Conservation (phyloP, 495 filamentous ascomycete genomes). For the Hypoxylon trugodes region DNA sequence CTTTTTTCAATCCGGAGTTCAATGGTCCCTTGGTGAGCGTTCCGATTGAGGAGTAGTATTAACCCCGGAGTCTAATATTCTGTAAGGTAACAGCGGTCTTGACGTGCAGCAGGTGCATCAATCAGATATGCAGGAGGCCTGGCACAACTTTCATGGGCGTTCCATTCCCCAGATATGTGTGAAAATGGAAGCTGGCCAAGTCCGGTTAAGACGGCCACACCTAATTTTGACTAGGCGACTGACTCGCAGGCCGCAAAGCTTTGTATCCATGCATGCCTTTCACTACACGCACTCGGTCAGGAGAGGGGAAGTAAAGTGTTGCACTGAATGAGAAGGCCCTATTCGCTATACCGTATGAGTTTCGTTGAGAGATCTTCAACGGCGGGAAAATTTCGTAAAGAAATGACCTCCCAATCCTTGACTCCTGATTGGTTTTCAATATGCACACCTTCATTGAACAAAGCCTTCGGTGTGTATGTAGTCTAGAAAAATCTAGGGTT, state of each 20-base stretch:
- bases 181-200: slow-evolving; percentile 36
- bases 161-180: slow-evolving; percentile 24
- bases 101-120: slow-evolving; percentile 41
- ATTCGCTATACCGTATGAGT: slow-evolving; percentile 31
- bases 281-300: slow-evolving; percentile 33
- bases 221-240: slow-evolving; percentile 25
- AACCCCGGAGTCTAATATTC: slow-evolving; percentile 30
- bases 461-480: slow-evolving; percentile 27
- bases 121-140: slow-evolving; percentile 41
- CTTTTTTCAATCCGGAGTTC: neutral
- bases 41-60: slow-evolving; percentile 26
- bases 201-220: slow-evolving; percentile 39
- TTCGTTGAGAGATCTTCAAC: slow-evolving; percentile 34
- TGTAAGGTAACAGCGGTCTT: slow-evolving; percentile 37
- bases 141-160: slow-evolving; percentile 26
- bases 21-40: slow-evolving; percentile 4
- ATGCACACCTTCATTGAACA: slow-evolving; percentile 27
- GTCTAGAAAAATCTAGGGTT: neutral
- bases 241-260: slow-evolving; percentile 25
- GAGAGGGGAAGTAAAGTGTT: slow-evolving; percentile 25
- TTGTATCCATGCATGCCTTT: slow-evolving; percentile 21
- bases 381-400: slow-evolving; percentile 25
- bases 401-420: slow-evolving; percentile 28
- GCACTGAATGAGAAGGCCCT: slow-evolving; percentile 31
- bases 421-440: slow-evolving; percentile 29